Base-by-base conservation (phyloP, 2,329 filamentous ascomycete species). In the Berkeleyomyces basicola region DNA sequence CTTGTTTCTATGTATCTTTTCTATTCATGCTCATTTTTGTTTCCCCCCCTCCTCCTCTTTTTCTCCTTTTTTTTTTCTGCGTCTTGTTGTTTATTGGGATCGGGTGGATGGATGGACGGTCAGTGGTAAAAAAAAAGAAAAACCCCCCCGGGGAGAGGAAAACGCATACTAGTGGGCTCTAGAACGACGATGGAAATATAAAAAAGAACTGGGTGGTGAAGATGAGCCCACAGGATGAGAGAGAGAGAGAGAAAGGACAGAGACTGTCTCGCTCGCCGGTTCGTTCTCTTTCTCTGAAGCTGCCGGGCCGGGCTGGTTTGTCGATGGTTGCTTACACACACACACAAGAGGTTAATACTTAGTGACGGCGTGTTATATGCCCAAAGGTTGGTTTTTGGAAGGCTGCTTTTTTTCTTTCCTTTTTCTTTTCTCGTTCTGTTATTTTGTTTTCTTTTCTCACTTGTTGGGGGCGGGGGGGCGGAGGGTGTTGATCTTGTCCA, bases 181-280 rank as follows among this genome's bases (percentile, higher is more conserved):
- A 36, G 11, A 55, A 39, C 44, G 49, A 40, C 37, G 60, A 61
- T 61, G 60, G 49, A 57, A 61, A 55, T 61, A 61, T 61, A 61
- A 61, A 61, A 61, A 40, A 16, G 55, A 23, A 23, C 23, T 23
- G 23, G 7, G 14, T 9, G 44, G 44, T 9, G 47, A 51, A 10
- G 31, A 51, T 51, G 31, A 33, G 7, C 36, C 31, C 16, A 55
- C 36, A 37, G 31, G 31, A 11, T 55, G 51, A 55, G 36, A 16
- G 33, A 3, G 49, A 55, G 33, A 37, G 49, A 14, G 31, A 51
- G 47, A 51, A 51, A 51, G 1, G 2, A 23, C 23, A 23, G 23
- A 23, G 23, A 23, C 23, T 23, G 23, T 23, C 23, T 23, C 23
- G 23, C 23, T 23, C 23, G 23, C 23, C 23, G 23, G 23, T 23